A percentile compares a stretch with the other conserved stretches of the same genome.
Evolutionary conservation across 2,329 filamentous ascomycete species (phyloP).

Genomic region (Paraphoma chrysanthemicola): DNA sequence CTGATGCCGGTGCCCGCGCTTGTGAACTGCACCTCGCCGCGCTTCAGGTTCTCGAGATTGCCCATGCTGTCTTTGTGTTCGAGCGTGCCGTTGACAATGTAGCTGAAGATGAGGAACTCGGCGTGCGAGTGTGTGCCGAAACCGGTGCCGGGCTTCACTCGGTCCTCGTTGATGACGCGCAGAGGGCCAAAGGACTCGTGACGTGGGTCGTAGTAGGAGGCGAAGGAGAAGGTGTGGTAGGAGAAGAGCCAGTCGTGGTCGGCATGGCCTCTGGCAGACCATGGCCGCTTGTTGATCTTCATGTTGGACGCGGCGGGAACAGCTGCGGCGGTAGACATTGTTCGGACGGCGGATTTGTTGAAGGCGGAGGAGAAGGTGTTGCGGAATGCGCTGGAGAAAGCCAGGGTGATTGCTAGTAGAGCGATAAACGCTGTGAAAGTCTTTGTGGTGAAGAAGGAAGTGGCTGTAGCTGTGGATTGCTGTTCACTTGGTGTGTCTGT

Average conservation of each 20-base stretch:
- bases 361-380: constrained; percentile 44
- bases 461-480: constrained; percentile 19
- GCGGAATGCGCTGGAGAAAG: constrained; percentile 51
- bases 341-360: constrained; percentile 39
- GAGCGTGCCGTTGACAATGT: constrained; percentile 83
- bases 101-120: constrained; percentile 89
- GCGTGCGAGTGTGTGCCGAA: constrained; percentile 87
- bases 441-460: constrained; percentile 28
- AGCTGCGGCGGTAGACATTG: constrained; percentile 48
- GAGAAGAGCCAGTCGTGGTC: constrained; percentile 89
- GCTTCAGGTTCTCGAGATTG: constrained; percentile 70
- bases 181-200: constrained; percentile 76
- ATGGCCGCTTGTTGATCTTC: constrained; percentile 78
- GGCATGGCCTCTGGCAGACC: constrained; percentile 73
- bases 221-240: constrained; percentile 87
- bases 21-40: constrained; percentile 89
- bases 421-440: constrained; percentile 38
- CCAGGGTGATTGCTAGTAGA: constrained; percentile 54
- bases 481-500: constrained; percentile 32
- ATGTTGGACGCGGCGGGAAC: constrained; percentile 28
- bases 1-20: constrained; percentile 82
- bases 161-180: constrained; percentile 88
- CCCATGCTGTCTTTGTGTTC: constrained; percentile 89
- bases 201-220: constrained; percentile 70
- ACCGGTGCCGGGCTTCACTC: constrained; percentile 74